These are phyloP conservation scores for Boletus sensibilis DNA, from an alignment of 768 basidiomycete species.

Conservation along the genomic window DNA sequence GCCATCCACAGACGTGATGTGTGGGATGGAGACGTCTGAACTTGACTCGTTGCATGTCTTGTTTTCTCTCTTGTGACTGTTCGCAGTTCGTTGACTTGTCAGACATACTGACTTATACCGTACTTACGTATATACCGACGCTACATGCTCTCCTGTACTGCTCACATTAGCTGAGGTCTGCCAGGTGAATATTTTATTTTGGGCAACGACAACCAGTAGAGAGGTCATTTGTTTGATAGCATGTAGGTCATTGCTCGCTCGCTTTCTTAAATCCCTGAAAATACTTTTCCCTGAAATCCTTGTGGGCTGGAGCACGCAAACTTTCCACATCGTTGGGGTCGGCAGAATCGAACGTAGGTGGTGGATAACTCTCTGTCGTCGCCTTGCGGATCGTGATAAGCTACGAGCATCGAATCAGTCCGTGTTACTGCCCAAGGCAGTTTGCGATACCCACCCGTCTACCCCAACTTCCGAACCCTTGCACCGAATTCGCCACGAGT, in stretches of 20 bases:
- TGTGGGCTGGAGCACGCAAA: slow-evolving; percentile 75
- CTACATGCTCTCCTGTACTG: neutral
- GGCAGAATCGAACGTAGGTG: slow-evolving; percentile 52
- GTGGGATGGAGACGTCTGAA: neutral
- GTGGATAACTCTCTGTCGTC: slow-evolving; percentile 42
- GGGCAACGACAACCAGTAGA: neutral
- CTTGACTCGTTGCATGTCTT: neutral
- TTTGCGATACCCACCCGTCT: slow-evolving; percentile 60
- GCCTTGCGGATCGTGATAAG: slow-evolving; percentile 88
- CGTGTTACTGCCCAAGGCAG: neutral
- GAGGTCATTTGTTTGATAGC: neutral
- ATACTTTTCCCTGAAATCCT: slow-evolving; percentile 85
- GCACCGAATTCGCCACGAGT: slow-evolving; percentile 82
- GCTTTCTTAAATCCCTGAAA: slow-evolving; percentile 74
- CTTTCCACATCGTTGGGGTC: slow-evolving; percentile 8
- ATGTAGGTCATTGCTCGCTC: slow-evolving; percentile 4
- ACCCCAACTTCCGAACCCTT: slow-evolving; percentile 95
- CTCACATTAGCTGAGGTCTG: neutral
- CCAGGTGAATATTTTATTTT: neutral
- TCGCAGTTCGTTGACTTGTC: neutral
- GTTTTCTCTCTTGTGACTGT: neutral
- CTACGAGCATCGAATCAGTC: slow-evolving; percentile 40
- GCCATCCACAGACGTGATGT: neutral
- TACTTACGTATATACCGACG: neutral
- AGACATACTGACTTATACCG: neutral